phyloP scores from a whole-genome alignment of 164 flowering plant genomes.

The Kalanchoe fedtschenkoi region DNA sequence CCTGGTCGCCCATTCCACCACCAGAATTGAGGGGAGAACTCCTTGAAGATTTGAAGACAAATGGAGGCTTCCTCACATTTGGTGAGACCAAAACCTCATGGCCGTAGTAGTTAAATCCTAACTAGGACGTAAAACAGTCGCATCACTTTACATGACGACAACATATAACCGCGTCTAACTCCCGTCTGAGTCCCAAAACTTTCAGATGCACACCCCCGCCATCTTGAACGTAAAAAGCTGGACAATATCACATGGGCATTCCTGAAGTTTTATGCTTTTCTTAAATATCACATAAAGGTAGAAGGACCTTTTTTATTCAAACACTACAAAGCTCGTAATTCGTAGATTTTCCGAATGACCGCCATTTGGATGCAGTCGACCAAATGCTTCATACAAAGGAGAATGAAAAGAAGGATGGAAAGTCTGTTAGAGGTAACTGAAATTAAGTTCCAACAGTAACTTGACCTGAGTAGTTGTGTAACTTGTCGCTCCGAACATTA shows the following conservation, averaged over 20 bases:
- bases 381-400: conserved; percentile 66
- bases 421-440: conserved; percentile 51
- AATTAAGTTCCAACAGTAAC: neutral
- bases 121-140: neutral
- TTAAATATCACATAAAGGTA: conserved; percentile 80
- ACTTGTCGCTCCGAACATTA: too few relatives aligned
- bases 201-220: conserved; percentile 56
- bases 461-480: neutral
- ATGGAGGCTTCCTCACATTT: conserved; percentile 83
- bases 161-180: neutral
- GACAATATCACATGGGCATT: conserved; percentile 66
- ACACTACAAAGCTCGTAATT: neutral
- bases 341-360: conserved; percentile 9
- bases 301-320: neutral
- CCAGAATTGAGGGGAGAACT: conserved; percentile 72
- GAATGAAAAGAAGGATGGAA: conserved; percentile 57
- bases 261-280: conserved; percentile 59
- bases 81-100: conserved; percentile 22
- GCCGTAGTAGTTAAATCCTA: neutral
- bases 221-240: conserved; percentile 40
- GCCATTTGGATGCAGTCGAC: conserved; percentile 35
- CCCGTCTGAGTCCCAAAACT: neutral
- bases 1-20: conserved; percentile 92
- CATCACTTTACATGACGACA: neutral
- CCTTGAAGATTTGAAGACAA: conserved; percentile 66